Percentiles rank a stretch among this genome's conserved stretches.
These are phyloP conservation scores for Nigrospora osmanthi DNA, from an alignment of 2,329 filamentous ascomycete species.

Conservation along the genomic window DNA sequence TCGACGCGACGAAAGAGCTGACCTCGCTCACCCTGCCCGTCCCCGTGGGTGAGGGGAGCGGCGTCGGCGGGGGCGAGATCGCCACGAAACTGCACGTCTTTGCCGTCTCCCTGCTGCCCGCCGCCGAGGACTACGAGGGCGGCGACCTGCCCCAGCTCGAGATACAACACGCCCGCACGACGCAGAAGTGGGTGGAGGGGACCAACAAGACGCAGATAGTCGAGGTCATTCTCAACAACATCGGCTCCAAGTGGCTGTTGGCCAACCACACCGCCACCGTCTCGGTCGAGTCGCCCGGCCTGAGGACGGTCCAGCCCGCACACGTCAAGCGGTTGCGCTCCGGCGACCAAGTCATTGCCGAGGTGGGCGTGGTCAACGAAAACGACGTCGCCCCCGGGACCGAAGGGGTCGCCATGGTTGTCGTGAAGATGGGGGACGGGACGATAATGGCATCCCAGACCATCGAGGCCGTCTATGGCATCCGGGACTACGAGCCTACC, in stretches of 20 bases:
- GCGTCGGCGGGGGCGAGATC: conserved; percentile 1
- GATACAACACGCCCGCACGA: conserved; percentile 32
- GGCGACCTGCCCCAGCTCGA: conserved; percentile 11
- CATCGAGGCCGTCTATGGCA: conserved; percentile 26
- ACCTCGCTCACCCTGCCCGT: conserved; percentile 7
- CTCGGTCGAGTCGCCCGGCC: conserved; percentile 22
- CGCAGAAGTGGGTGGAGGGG: conserved; percentile 30
- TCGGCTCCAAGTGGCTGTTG: conserved; percentile 22
- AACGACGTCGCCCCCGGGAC: conserved; percentile 11
- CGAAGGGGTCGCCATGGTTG: conserved; percentile 6
- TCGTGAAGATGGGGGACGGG: neutral
- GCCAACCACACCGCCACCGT: conserved; percentile 17
- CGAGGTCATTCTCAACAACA: conserved; percentile 31
- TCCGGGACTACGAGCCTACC: conserved; percentile 20
- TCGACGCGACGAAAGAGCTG: conserved; percentile 9
- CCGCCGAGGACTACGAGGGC: conserved; percentile 5
- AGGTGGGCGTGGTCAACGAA: conserved; percentile 22
- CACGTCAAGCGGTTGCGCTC: conserved; percentile 31
- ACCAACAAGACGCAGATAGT: conserved; percentile 27
- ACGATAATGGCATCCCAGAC: conserved; percentile 10
- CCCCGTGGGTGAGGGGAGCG: conserved; percentile 1
- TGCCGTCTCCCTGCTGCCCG: conserved; percentile 25
- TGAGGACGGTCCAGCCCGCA: conserved; percentile 33
- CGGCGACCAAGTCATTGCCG: conserved; percentile 31
- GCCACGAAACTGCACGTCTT: conserved; percentile 30